Base-by-base conservation (phyloP, 257 asterid genomes). In the Perilla frutescens region DNA sequence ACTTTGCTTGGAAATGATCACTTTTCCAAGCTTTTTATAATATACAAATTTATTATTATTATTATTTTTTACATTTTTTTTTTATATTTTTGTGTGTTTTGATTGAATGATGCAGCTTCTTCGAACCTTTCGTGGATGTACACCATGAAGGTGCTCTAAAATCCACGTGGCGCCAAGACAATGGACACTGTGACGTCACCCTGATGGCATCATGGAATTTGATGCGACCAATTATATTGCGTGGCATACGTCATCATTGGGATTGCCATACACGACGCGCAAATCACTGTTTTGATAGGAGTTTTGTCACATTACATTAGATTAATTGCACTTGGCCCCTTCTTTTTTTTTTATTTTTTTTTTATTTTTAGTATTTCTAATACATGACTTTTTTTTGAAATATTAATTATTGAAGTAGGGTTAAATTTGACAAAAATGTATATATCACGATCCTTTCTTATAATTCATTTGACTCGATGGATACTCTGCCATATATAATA, bases 71-170 rank as follows among this genome's bases (percentile, higher is more conserved):
- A 49, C 5, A 41, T 2, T 60, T 26, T 7, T n/a, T 13, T 3
- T 2, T 58, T 70, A 49, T 37, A 57, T 4, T 34, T 20, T 60
- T 8, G 10, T 10, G 63, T 70, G 13, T 54, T 45, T 59, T 2
- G 11, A 59, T 15, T 51, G 57, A 64, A 56, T 6, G 57, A 26
- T n/a, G 77, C 77, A 73, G 80, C 77, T 77, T 81, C 82, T 50
- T 81, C 26, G 58, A 34, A 55, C 59, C 53, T 77, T 76, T 15
- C 74, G 32, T 61, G 9, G 79, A 72, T 49, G 62, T 13, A 64
- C 15, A 62, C 69, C 36, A 48, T 9, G 74, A 70, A 74, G 70
- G 72, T 79, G 49, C 48, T 26, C 31, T 15, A 43, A 0, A 6
- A 9, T 20, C 63, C 20, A 68, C 73, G 69, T 74, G 79, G 64